Evolutionary conservation across 371 early-diverging fungal genomes (phyloP), one percentile per base, ranked within the genome.

Genomic region (Lichtheimia ornata): DNA sequence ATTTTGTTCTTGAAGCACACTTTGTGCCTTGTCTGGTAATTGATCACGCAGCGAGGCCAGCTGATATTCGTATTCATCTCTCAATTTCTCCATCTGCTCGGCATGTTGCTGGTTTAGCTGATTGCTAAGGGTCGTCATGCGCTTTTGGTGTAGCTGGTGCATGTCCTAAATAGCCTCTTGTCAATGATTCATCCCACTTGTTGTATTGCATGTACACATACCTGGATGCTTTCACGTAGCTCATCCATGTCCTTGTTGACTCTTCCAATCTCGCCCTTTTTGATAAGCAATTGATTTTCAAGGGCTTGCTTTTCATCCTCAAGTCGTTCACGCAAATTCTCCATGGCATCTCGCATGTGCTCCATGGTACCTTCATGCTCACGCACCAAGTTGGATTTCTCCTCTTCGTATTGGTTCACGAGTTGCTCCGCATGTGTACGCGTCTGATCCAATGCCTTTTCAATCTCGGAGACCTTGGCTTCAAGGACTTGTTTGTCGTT

Each of bases 101-200:
- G 58, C 58, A 40, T 64, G 64, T 22, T 64, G 51, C 40, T 61
- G 61, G 12, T 64, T 60, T 11, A 68, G 58, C 25, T 68, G 64
- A 47, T 64, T 63, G 9, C 64, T 60, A 7, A 64, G 47, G 15
- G 43, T 57, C 6, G 69, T 68, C 47, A 68, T 20, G 5, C 69
- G 69, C 25, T 40, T 44, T 42, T 68, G 69, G 43, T 68, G 69
- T 6, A 51, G 47, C 43, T 64, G 57, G 58, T 68, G 69, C 62
- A 68, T 64, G 15, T 63, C 57, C 69, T 68, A 45, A 47, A 47
- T 4, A 24, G 3, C 24, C 25, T 51, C 49, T 24, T 11, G 14
- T 12, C 14, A 2, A 17, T 40, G 22, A 6, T 28, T 5, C 13
- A 5, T 5, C 9, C 2, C 24, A 17, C 24, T 22, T 9, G 30